Evolutionary conservation across 2,329 filamentous ascomycete genomes (phyloP), one percentile per base, ranked within the genome.

Genomic region (Verticillium klebahnii): DNA sequence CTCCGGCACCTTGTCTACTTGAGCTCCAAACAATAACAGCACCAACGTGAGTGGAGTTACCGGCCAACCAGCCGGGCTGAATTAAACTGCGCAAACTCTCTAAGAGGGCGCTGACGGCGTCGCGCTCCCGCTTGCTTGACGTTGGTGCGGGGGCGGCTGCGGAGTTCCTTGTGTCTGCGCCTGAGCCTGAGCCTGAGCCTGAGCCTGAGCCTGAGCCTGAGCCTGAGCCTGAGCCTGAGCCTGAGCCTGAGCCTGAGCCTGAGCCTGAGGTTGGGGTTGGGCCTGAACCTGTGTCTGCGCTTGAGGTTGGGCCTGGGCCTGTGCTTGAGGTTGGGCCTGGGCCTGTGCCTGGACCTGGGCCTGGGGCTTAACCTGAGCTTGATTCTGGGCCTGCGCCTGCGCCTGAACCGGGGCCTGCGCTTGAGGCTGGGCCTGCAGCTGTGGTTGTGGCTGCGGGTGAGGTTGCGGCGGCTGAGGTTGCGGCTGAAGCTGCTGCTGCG

Each of bases 41-140:
- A 64, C 36, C 59, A 58, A 37, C 29, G 45, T 25, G 55, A 32
- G 25, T n/a, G 59, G 45, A 57, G 37, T 34, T 45, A 39, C 57
- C 23, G n/a, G 19, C 45, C 8, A 40, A 59, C 31, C 58, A 45
- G 62, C 45, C 19, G 12, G 9, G 4, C 39, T 8, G 15, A 5
- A 17, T 45, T 2, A 19, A 9, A 14, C 2, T 50, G 17, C 3
- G 7, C 11, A n/a, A 5, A 76, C 85, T 0, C 84, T 82, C 56
- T 80, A 85, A 63, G 79, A 80, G 0, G 82, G 82, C 56, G 29
- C 56, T 58, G 74, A 75, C 34, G 75, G 75, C 9, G 77, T 78
- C 39, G 75, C 76, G 50, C 76, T 78, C 45, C 74, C 73, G 52
- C 77, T 78, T 15, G 74, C 66, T 60, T 77, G 74, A 40, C 76